Percentiles rank a stretch among this genome's conserved stretches.
phyloP scores from a whole-genome alignment of 2,329 filamentous ascomycete species.

The Metarhizium anisopliae region DNA sequence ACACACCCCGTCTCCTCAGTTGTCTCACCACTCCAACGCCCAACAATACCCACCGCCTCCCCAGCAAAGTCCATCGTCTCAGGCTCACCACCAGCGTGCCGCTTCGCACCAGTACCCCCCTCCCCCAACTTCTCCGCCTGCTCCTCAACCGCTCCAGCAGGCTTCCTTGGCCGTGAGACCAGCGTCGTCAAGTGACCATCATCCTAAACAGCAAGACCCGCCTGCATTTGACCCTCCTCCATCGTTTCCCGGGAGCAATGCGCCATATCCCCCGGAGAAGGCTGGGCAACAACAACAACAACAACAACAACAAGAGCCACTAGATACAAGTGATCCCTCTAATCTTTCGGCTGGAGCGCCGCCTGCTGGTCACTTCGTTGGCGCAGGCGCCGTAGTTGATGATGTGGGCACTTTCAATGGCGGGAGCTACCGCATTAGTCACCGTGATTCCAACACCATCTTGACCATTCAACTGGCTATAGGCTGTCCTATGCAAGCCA shows the following conservation, averaged over 20 bases:
- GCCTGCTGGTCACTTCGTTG: constrained; percentile 49
- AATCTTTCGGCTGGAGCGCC: constrained; percentile 31
- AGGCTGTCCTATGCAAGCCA: constrained; percentile 72
- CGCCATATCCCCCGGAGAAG: constrained; percentile 21
- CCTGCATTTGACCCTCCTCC: constrained; percentile 20
- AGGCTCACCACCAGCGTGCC: constrained; percentile 8
- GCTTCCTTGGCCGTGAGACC: constrained; percentile 15
- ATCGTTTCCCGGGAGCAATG: constrained; percentile 12
- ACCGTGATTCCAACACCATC: constrained; percentile 84
- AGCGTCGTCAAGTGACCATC: constrained; percentile 13
- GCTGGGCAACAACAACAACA: constrained; percentile 12
- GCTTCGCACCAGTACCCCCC: constrained; percentile 12
- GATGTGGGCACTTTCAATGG: constrained; percentile 97
- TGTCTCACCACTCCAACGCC: constrained; percentile 14
- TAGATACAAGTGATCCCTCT: constrained; percentile 15
- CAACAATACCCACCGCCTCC: constrained; percentile 19
- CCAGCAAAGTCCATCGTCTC: constrained; percentile 12
- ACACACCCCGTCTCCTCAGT: constrained; percentile 22
- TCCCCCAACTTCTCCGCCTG: not conserved
- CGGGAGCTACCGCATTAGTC: constrained; percentile 86
- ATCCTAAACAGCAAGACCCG: constrained; percentile 12
- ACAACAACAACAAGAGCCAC: constrained; percentile 13
- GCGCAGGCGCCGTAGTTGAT: constrained; percentile 55
- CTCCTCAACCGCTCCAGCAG: constrained; percentile 6
- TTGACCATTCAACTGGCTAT: constrained; percentile 83